These are phyloP conservation scores for Escallonia rubra DNA, from an alignment of 129 eudicot genomes.

Conservation along the genomic window DNA sequence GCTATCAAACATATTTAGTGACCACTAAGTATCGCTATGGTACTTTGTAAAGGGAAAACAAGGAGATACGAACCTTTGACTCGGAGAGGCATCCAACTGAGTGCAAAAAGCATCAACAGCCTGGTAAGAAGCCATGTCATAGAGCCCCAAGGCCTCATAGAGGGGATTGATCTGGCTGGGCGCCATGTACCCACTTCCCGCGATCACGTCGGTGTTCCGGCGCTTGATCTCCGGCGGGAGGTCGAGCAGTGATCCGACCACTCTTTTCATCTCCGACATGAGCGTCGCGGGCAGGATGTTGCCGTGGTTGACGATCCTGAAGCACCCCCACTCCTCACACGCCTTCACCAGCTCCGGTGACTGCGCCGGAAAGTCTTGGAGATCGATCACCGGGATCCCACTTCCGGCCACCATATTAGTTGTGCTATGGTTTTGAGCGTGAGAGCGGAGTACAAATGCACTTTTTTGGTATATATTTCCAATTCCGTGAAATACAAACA, in stretches of 20 bases:
- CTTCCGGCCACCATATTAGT: slow-evolving; percentile 16
- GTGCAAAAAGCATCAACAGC: slow-evolving; percentile 57
- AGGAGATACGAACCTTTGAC: slow-evolving; percentile 38
- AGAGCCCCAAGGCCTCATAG: slow-evolving; percentile 73
- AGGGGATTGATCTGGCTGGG: slow-evolving; percentile 49
- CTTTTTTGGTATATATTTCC: no score
- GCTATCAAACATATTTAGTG: no score
- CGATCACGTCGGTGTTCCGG: slow-evolving; percentile 45
- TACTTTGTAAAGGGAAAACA: background rate
- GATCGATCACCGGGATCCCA: slow-evolving; percentile 51
- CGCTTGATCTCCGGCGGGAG: slow-evolving; percentile 57
- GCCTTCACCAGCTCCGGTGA: slow-evolving; percentile 35
- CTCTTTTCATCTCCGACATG: slow-evolving; percentile 64
- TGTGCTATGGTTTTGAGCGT: background rate
- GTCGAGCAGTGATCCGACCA: slow-evolving; percentile 49
- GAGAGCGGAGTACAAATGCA: no score
- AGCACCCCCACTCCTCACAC: slow-evolving; percentile 77
- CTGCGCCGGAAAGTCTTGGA: slow-evolving; percentile 43
- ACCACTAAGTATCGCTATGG: no score
- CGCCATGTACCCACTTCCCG: slow-evolving; percentile 75
- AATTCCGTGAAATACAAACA: no score
- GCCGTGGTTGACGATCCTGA: slow-evolving; percentile 55
- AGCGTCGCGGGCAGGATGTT: slow-evolving; percentile 31
- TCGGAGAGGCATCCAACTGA: slow-evolving; percentile 48
- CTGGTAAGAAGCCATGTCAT: slow-evolving; percentile 35